These are phyloP conservation scores for Phycomyces blakesleeanus DNA, from an alignment of 192 early-diverging fungal species.

Conservation along the genomic window DNA sequence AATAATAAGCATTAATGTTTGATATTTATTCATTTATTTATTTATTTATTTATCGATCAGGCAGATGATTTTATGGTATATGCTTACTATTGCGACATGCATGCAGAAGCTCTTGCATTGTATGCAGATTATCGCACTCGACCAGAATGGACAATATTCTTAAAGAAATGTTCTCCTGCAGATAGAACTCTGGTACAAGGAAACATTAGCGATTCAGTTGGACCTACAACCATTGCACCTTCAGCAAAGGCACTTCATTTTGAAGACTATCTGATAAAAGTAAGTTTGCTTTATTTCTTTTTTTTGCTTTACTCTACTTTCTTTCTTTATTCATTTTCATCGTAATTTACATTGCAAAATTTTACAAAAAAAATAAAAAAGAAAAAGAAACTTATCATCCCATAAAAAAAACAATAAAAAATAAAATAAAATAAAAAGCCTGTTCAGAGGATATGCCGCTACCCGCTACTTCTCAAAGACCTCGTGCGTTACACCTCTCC, in stretches of 20 bases:
- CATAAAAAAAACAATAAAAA: too few relatives aligned
- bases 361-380: conserved; percentile 4
- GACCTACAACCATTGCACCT: not conserved
- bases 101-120: conserved; percentile 23
- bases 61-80: conserved; percentile 20
- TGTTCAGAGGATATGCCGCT: conserved; percentile 88
- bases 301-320: too few relatives aligned
- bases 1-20: not conserved
- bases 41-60: conserved; percentile 10
- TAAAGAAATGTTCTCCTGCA: conserved; percentile 17
- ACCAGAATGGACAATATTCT: conserved; percentile 28
- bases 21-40: not conserved
- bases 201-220: conserved; percentile 1
- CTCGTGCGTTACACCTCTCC: conserved; percentile 49
- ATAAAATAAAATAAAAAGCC: conserved; percentile 57
- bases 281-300: too few relatives aligned
- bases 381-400: too few relatives aligned
- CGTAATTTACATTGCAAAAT: not conserved
- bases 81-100: conserved; percentile 24
- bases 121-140: conserved; percentile 24
- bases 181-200: not conserved
- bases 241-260: conserved; percentile 25
- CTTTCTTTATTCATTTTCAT: not conserved
- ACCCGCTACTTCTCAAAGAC: conserved; percentile 75
- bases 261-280: conserved; percentile 37